Evolutionary conservation across 257 asterid genomes (phyloP).

Genomic region (Oldenlandia corymbosa): DNA sequence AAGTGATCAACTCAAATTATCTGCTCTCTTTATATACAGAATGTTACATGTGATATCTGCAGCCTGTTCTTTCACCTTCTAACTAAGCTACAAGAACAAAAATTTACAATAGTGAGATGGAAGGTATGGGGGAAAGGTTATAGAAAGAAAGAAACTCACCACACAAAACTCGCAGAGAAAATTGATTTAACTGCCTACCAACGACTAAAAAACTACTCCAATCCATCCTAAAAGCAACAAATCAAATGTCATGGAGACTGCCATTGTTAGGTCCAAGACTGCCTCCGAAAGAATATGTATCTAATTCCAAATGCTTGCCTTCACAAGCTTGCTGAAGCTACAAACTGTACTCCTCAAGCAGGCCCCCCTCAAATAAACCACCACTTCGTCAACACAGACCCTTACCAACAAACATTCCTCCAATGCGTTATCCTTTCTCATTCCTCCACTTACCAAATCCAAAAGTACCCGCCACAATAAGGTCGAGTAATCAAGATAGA

Average conservation of each 20-base stretch:
- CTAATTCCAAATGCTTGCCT: slow-evolving; percentile 38
- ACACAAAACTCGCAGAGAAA: slow-evolving; percentile 29
- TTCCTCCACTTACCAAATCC: slow-evolving; percentile 7
- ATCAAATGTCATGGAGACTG: slow-evolving; percentile 50
- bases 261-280: slow-evolving; percentile 36
- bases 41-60: slow-evolving; percentile 45
- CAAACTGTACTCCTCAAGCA: slow-evolving; percentile 28
- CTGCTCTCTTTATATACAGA: slow-evolving; percentile 46
- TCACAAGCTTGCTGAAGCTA: slow-evolving; percentile 29
- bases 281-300: slow-evolving; percentile 72
- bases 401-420: neutral
- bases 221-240: slow-evolving; percentile 44
- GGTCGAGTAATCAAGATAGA: slow-evolving; percentile 8
- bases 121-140: slow-evolving; percentile 10
- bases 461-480: slow-evolving; percentile 13
- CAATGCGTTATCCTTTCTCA: neutral
- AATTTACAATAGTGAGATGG: slow-evolving; percentile 43
- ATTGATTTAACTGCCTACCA: slow-evolving; percentile 22
- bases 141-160: slow-evolving; percentile 26
- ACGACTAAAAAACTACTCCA: slow-evolving; percentile 24
- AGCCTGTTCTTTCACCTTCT: slow-evolving; percentile 31
- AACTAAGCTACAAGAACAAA: slow-evolving; percentile 31
- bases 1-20: slow-evolving; percentile 19
- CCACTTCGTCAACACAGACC: slow-evolving; percentile 7
- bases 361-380: slow-evolving; percentile 11